phyloP scores from a whole-genome alignment of 371 early-diverging fungal species.

The Rhizopus arrhizus region DNA sequence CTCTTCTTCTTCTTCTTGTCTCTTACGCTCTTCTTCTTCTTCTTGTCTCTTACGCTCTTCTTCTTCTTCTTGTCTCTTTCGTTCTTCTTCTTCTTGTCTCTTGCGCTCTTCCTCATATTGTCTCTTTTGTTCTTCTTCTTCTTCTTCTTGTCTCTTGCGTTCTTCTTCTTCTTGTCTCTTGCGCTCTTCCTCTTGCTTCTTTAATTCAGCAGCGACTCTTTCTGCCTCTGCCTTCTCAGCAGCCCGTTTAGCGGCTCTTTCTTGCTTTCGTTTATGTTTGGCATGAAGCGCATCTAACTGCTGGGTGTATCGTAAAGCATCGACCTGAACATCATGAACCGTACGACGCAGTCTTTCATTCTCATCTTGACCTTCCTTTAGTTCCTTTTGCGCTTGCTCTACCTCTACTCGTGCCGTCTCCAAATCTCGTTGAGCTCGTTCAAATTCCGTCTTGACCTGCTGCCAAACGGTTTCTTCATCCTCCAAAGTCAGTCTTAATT shows the following conservation, averaged over 20 bases:
- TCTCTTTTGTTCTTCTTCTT: not conserved
- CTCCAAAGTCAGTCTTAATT: constrained; percentile 24
- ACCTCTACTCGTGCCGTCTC: constrained; percentile 21
- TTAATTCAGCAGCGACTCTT: constrained; percentile 16
- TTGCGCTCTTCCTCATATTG: constrained; percentile 11
- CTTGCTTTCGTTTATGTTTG: constrained; percentile 27
- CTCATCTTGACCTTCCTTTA: constrained; percentile 38
- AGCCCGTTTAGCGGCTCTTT: constrained; percentile 18
- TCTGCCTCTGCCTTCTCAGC: constrained; percentile 14
- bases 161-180: not conserved
- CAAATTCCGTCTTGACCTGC: constrained; percentile 17
- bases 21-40: constrained; percentile 12
- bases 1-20: constrained; percentile 11
- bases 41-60: constrained; percentile 4
- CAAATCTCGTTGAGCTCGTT: constrained; percentile 32
- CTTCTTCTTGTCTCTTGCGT: not conserved
- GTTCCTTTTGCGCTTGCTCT: constrained; percentile 21
- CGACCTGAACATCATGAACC: constrained; percentile 46
- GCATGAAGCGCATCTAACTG: constrained; percentile 34
- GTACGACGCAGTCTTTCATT: constrained; percentile 38
- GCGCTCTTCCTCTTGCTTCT: constrained; percentile 7
- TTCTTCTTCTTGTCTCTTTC: constrained; percentile 29
- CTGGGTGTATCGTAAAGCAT: constrained; percentile 27
- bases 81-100: constrained; percentile 1
- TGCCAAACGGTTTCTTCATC: constrained; percentile 34